Percentiles rank a stretch among this genome's conserved stretches.
These are phyloP conservation scores for Chaetomium tenue DNA, from an alignment of 495 filamentous ascomycete species.

Conservation along the genomic window DNA sequence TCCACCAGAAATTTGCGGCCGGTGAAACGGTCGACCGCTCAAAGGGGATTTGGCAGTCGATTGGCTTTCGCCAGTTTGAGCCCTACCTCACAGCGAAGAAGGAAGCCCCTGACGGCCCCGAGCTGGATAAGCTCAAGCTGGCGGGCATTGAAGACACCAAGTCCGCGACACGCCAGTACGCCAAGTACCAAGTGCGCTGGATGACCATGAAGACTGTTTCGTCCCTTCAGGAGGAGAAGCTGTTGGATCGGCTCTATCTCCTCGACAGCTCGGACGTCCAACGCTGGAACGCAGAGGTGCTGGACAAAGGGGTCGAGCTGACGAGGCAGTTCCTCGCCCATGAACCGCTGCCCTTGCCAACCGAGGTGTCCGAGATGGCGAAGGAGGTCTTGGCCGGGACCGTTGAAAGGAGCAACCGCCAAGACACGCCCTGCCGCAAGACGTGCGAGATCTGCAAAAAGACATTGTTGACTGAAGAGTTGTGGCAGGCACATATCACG, in stretches of 20 bases:
- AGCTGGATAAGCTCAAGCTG: constrained; percentile 41
- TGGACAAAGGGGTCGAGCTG: constrained; percentile 60
- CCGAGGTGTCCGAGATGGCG: constrained; percentile 59
- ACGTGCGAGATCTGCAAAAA: constrained; percentile 72
- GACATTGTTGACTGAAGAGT: constrained; percentile 63
- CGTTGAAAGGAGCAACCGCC: constrained; percentile 49
- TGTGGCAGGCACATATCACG: constrained; percentile 74
- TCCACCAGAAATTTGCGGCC: constrained; percentile 45
- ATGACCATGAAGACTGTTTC: constrained; percentile 76
- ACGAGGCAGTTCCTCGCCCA: constrained; percentile 58
- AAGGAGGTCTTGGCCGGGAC: constrained; percentile 54
- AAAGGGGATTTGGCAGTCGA: constrained; percentile 90
- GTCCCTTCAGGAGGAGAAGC: constrained; percentile 54
- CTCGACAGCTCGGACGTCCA: constrained; percentile 68
- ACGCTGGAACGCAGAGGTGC: constrained; percentile 58
- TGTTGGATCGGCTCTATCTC: constrained; percentile 61
- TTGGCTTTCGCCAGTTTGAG: constrained; percentile 89
- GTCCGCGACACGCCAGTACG: constrained; percentile 81
- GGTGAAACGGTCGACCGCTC: constrained; percentile 63
- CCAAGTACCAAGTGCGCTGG: constrained; percentile 78
- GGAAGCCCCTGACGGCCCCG: constrained; percentile 33
- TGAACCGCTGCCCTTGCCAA: constrained; percentile 57
- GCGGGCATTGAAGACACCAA: constrained; percentile 57
- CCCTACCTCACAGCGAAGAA: constrained; percentile 60
- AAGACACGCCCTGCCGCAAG: constrained; percentile 50